Evolutionary conservation across 257 asterid species (phyloP), one percentile per base, ranked within the genome.

Genomic region (Linaria vulgaris): DNA sequence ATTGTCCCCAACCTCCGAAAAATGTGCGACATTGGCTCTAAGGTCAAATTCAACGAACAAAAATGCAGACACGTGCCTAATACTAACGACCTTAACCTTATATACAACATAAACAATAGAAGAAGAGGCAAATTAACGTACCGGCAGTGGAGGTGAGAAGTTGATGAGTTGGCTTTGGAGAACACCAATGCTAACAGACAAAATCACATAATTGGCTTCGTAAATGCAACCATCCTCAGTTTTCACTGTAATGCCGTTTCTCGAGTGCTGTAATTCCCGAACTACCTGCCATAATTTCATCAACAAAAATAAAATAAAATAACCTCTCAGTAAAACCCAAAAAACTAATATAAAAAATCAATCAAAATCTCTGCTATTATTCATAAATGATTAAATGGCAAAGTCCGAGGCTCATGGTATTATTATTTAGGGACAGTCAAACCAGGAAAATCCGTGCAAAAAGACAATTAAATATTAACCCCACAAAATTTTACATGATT

Each of bases 121-220:
- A 12, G 14, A 17, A 51, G 64, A 50, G 37, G 30, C 24, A n/a
- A n/a, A n/a, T n/a, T n/a, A 30, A 73, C 87, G 46, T 79, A 88
- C 98, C 5, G 98, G 98, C 66, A 91, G 71, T 9, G 87, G 85
- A 8, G 96, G 98, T 22, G 63, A 68, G 77, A 88, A 78, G 71
- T 85, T 76, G 76, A 91, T 88, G 69, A 88, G 95, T 34, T 80
- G 71, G 76, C 85, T 81, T 68, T 91, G 98, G 66, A 91, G 96
- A 76, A 91, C 96, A 10, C 98, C 98, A 58, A 91, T 88, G 72
- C 96, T 88, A 47, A 75, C 91, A 16, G 98, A 91, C 85, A 91
- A 81, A 72, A 88, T 71, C 55, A 84, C 82, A 76, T 86, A 88
- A 74, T 77, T 72, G 80, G 98, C 96, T 74, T 91, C 88, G 92